Evolutionary conservation across 2,329 filamentous ascomycete species (phyloP).

Genomic region (Aspergillus sojae): DNA sequence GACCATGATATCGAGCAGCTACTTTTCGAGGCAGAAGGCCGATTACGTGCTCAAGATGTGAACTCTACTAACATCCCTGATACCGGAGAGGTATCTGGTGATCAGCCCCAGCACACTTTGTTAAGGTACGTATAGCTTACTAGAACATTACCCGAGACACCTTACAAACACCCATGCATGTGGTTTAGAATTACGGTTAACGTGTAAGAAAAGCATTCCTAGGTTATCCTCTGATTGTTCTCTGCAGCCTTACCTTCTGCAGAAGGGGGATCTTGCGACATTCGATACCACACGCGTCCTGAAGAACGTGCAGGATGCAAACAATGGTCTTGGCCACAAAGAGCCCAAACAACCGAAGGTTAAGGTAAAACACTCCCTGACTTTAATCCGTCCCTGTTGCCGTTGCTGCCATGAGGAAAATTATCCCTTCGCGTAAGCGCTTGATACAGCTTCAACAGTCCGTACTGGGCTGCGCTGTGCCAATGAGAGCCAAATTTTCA

Average conservation of each 20-base stretch:
- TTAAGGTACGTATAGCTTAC: slow-evolving; percentile 18
- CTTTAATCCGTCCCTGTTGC: not conserved
- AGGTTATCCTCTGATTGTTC: slow-evolving; percentile 52
- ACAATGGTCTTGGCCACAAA: slow-evolving; percentile 6
- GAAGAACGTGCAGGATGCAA: slow-evolving; percentile 28
- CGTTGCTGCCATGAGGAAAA: slow-evolving; percentile 70
- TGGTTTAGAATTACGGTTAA: not conserved
- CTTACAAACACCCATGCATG: not conserved
- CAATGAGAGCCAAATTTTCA: slow-evolving; percentile 70
- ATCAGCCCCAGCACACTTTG: not conserved
- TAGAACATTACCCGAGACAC: no score
- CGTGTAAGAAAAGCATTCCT: slow-evolving; percentile 46
- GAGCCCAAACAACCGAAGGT: slow-evolving; percentile 20
- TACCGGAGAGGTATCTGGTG: not conserved
- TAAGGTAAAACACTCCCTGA: slow-evolving; percentile 48
- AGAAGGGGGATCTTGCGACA: slow-evolving; percentile 55
- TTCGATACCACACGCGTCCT: slow-evolving; percentile 56
- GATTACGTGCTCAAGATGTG: slow-evolving; percentile 46
- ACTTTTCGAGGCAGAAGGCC: slow-evolving; percentile 64
- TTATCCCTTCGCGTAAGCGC: slow-evolving; percentile 63
- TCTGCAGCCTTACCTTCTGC: slow-evolving; percentile 58
- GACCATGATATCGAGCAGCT: slow-evolving; percentile 67
- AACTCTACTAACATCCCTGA: not conserved
- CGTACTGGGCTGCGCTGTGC: slow-evolving; percentile 79
- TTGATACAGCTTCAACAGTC: slow-evolving; percentile 73